A percentile compares a stretch with the other conserved stretches of the same genome.
Conservation (phyloP, 305 asterid species). For the Rubia tinctorum region DNA sequence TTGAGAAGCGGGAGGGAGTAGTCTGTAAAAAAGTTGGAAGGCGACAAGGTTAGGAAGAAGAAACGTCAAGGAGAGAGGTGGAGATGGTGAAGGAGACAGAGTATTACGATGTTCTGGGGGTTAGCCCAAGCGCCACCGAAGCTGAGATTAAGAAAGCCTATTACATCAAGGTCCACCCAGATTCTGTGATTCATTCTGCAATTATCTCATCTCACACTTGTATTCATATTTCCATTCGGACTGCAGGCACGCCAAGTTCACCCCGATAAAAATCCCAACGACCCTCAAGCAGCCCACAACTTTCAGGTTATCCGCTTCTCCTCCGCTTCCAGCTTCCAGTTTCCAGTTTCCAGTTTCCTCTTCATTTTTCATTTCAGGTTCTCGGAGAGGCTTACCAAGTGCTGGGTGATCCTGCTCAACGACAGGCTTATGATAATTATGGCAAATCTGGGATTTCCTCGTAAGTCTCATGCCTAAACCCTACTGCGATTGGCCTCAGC, state of each 20-base stretch:
- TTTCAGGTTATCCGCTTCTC: constrained; percentile 29
- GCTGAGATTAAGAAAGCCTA: constrained; percentile 86
- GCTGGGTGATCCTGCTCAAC: constrained; percentile 85
- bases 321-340: background rate
- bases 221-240: too few relatives aligned
- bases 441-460: constrained; percentile 96
- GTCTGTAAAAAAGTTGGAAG: too few relatives aligned
- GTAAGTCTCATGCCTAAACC: constrained; percentile 40
- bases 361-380: constrained; percentile 39
- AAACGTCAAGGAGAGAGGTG: background rate
- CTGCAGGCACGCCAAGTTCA: constrained; percentile 97
- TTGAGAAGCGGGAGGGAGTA: too few relatives aligned
- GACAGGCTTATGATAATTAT: constrained; percentile 84
- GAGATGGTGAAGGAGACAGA: constrained; percentile 94
- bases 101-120: constrained; percentile 87
- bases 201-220: too few relatives aligned
- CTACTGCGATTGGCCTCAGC: background rate
- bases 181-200: too few relatives aligned
- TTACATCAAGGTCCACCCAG: constrained; percentile 61
- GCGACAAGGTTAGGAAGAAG: too few relatives aligned
- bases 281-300: constrained; percentile 84
- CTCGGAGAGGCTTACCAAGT: constrained; percentile 99
- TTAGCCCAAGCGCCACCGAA: constrained; percentile 83
- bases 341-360: background rate
- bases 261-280: constrained; percentile 97